Evolutionary conservation across 805 yeast genomes (phyloP), one percentile per base, ranked within the genome.

Genomic region (Suhomyces sp.): DNA sequence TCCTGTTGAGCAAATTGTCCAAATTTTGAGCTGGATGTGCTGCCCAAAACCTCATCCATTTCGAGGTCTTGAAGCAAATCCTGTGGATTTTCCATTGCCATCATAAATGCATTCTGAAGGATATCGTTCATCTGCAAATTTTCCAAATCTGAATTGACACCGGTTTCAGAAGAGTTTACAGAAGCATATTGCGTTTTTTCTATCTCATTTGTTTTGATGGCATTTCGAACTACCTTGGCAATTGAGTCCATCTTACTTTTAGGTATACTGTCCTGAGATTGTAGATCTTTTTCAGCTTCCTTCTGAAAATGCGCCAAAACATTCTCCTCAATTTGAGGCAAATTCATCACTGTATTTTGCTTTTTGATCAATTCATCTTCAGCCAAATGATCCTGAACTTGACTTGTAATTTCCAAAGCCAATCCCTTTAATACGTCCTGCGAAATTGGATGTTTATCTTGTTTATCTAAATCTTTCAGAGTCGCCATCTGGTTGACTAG

Each of bases 41-140:
- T 17, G 15, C 44, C 27, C 13, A 35, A 56, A 7, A 56, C 56
- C 10, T 64, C 66, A 4, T 64, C 72, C 40, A 64, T 60, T 27
- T 71, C 73, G 47, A 72, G 54, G 44, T 68, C 70, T 3, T 65
- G 67, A 68, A 75, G 61, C 60, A 77, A 60, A 66, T 79, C 66
- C 60, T 65, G 63, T 57, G 86, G 86, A 53, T 84, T 82, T 54
- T 82, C 86, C 76, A 83, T 82, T 0, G 92, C 94, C 85, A 87
- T 77, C 45, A 81, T 81, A 71, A 87, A 78, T 1, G 93, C 94
- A 68, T 85, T 85, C 56, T 85, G 89, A 76, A 87, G 78, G 56
- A 87, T 87, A 57, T 82, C 86, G 59, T 82, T 84, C 82, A 87
- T 78, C 52, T 77, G 80, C 50, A 71, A 61, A 49, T 72, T 76